Conservation (phyloP, 345 rosid species). For the Citrus cavaleriei region DNA sequence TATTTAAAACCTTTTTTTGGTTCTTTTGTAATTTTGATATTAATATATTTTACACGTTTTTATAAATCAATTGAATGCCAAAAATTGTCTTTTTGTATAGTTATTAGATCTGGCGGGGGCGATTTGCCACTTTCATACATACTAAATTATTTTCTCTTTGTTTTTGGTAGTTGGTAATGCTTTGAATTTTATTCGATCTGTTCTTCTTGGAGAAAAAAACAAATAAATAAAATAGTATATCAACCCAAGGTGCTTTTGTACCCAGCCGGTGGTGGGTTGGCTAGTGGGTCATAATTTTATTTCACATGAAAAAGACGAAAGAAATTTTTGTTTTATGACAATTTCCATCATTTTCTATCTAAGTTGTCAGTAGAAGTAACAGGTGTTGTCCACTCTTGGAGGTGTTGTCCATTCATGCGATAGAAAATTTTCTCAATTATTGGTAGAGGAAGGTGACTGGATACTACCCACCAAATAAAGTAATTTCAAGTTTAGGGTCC, state of each 20-base stretch:
- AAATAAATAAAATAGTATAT: no score
- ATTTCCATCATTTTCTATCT: background rate
- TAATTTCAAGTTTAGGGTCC: background rate
- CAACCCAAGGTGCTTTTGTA: background rate
- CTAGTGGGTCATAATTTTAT: background rate
- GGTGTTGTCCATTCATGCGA: background rate
- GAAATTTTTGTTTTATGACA: background rate
- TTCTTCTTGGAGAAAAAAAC: background rate
- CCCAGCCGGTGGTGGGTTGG: no score
- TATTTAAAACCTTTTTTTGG: no score
- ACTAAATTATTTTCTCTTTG: background rate
- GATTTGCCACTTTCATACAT: background rate
- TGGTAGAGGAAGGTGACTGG: background rate
- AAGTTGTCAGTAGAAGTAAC: background rate
- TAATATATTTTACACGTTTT: background rate
- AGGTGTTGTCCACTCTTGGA: background rate
- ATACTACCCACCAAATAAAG: background rate
- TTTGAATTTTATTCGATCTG: background rate
- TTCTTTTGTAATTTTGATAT: no score
- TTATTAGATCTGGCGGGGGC: background rate
- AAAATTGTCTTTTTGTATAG: background rate
- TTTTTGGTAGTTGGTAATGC: background rate
- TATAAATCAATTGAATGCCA: background rate
- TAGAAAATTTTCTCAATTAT: background rate
- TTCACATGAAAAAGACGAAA: no score